Evolutionary conservation across 169 alveolate genomes (phyloP).

Genomic region (Besnoitia besnoiti): DNA sequence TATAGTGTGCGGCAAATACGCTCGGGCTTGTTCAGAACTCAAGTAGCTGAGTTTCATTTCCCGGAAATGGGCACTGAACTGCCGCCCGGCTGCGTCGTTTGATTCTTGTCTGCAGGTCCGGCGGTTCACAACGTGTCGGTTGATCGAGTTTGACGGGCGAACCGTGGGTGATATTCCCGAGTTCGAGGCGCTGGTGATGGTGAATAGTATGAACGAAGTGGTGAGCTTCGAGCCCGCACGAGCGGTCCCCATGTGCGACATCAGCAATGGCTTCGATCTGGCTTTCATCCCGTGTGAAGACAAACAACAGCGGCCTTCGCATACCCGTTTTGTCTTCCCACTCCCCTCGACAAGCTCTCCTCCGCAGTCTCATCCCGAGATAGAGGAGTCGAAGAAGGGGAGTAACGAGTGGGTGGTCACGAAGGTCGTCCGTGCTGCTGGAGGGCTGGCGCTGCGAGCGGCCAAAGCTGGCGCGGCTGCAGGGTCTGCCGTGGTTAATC

Average conservation of each 20-base stretch:
- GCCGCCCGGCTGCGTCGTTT: no score
- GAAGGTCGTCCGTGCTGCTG: neutral
- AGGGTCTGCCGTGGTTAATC: neutral
- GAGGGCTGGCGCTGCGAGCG: neutral
- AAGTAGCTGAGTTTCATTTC: no score
- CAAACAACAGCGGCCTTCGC: neutral
- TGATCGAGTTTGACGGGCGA: neutral
- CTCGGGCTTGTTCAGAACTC: no score
- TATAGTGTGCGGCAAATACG: no score
- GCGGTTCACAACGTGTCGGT: neutral
- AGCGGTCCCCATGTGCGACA: conserved; percentile 27
- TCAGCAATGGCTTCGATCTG: neutral
- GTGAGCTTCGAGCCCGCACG: conserved; percentile 13
- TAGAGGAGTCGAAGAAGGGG: neutral
- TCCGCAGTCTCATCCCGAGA: neutral
- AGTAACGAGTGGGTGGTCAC: neutral
- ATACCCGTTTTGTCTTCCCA: neutral
- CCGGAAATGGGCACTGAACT: no score
- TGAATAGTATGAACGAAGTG: neutral
- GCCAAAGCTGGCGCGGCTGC: neutral
- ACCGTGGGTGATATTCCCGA: neutral
- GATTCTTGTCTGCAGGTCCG: conserved; percentile 1
- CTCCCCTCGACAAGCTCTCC: neutral
- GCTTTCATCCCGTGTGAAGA: conserved; percentile 24
- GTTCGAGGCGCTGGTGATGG: conserved; percentile 32